phyloP scores from a whole-genome alignment of 352 stramenopile species.

The Globisporangium paddicum region DNA sequence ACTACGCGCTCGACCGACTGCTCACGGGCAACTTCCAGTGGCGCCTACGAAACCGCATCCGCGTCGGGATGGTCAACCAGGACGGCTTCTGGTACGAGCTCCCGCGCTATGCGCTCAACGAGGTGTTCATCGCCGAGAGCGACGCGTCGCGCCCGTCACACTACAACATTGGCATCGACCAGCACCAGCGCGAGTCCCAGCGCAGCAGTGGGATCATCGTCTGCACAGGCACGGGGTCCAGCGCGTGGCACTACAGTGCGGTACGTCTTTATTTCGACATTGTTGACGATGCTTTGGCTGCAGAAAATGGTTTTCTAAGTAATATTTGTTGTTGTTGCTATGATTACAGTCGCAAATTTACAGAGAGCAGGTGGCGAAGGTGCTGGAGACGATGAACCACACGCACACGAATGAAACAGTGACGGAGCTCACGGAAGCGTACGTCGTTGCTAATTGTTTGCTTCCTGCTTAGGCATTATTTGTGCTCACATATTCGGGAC shows the following conservation, averaged over 20 bases:
- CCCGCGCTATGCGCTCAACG: conserved; percentile 81
- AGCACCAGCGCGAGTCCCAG: conserved; percentile 85
- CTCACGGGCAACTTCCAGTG: conserved; percentile 74
- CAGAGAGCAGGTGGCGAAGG: conserved; percentile 78
- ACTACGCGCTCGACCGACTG: conserved; percentile 57
- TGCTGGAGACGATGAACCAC: conserved; percentile 80
- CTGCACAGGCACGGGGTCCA: conserved; percentile 84
- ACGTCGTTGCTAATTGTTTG: conserved; percentile 12
- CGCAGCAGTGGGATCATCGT: conserved; percentile 87
- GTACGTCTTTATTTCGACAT: conserved; percentile 25
- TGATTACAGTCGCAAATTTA: conserved; percentile 73
- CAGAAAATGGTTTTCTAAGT: too few relatives aligned
- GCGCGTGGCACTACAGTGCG: conserved; percentile 83
- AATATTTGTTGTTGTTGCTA: conserved; percentile 5
- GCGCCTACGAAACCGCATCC: conserved; percentile 78
- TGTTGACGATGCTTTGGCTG: too few relatives aligned
- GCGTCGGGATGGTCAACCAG: conserved; percentile 86
- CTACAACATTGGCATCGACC: conserved; percentile 88
- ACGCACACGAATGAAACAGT: conserved; percentile 87
- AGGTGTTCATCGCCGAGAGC: conserved; percentile 88
- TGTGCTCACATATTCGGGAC: neutral
- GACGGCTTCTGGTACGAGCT: conserved; percentile 87
- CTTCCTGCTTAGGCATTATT: neutral
- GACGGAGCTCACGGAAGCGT: conserved; percentile 84
- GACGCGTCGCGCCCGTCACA: conserved; percentile 81